Evolutionary conservation across 495 filamentous ascomycete genomes (phyloP), one percentile per base, ranked within the genome.

Genomic region (Astrocystis sublimbata): DNA sequence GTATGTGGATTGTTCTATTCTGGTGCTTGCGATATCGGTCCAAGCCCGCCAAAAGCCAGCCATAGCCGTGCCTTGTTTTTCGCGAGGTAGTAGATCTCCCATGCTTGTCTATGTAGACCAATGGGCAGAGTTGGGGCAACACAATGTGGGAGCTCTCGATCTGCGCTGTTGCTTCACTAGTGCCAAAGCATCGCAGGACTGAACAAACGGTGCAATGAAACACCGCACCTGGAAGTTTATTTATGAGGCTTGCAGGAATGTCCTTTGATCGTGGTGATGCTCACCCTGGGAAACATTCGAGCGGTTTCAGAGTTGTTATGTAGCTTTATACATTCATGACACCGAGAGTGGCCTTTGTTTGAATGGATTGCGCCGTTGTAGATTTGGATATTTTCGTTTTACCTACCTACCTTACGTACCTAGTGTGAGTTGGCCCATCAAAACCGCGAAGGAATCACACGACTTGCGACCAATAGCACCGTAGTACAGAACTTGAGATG

Each of bases 391-490:
- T 24, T 28, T 21, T 28, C 42, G n/a, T 35, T 17, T 41, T 24
- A 40, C 41, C 21, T 58, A 40, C 19, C 52, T 30, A n/a, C n/a
- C n/a, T n/a, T n/a, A n/a, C n/a, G n/a, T n/a, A n/a, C n/a, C n/a
- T 42, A 4, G 21, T 38, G 26, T 58, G 41, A 26, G 55, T 35
- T 49, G 57, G 13, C 6, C 8, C 31, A 8, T 19, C 7, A 31
- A 49, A 6, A 50, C 40, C 38, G 15, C 9, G 17, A 30, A 52
- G 45, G 35, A 43, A 6, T 42, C 23, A 31, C 43, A 46, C 33
- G 23, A 46, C 46, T 38, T 60, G 47, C 35, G 26, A 43, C 24
- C 23, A 60, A 47, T 51, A 46, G 23, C 21, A 60, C 58, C 17
- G 47, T 60, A 60, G 47, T 9, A 58, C 6, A 47, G 56, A 36